Evolutionary conservation across 257 asterid species (phyloP).

Genomic region (Thymus quinquecostatus): DNA sequence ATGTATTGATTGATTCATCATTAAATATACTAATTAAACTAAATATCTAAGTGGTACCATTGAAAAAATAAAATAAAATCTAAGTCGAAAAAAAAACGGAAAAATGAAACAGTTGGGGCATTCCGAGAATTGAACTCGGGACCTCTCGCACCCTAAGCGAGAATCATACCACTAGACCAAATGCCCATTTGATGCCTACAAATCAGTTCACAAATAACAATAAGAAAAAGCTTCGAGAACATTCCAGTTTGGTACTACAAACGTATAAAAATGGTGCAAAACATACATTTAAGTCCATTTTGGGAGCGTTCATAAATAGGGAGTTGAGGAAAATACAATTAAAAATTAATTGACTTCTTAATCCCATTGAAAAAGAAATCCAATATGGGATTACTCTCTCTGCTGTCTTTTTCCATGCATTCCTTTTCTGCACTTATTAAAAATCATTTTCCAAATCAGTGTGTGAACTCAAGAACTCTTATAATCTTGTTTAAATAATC

Average conservation of each 20-base stretch:
- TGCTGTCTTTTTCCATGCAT: slow-evolving; percentile 11
- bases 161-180: slow-evolving; percentile 97
- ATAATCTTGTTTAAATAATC: background rate
- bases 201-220: no score
- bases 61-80: no score
- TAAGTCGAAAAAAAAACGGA: no score
- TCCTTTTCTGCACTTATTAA: background rate
- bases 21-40: no score
- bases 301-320: slow-evolving; percentile 1
- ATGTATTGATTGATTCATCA: no score
- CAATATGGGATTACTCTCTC: no score
- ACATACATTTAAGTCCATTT: background rate
- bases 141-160: slow-evolving; percentile 94
- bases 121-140: slow-evolving; percentile 79
- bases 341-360: background rate
- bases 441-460: background rate
- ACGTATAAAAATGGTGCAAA: background rate
- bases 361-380: background rate
- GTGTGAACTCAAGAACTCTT: slow-evolving; percentile 18
- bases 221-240: background rate
- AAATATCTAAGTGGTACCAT: no score
- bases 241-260: no score
- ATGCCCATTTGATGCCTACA: slow-evolving; percentile 45
- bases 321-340: background rate
- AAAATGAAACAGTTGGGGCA: slow-evolving; percentile 26